A percentile compares a stretch with the other conserved stretches of the same genome.
These are phyloP conservation scores for Paecilomyces dactylethromorphus DNA, from an alignment of 2,329 filamentous ascomycete species.

Conservation along the genomic window DNA sequence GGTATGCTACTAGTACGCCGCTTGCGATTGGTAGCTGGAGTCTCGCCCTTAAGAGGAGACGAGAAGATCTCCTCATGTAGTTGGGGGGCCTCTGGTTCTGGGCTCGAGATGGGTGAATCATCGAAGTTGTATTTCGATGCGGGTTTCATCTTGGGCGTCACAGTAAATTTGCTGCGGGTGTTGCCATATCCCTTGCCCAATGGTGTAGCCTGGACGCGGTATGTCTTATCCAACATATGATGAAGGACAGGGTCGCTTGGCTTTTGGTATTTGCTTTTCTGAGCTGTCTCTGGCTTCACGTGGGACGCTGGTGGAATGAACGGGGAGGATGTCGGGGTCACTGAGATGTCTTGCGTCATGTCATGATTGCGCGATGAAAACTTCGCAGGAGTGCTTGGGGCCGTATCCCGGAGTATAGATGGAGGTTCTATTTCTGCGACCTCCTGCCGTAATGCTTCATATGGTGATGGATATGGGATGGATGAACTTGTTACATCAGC, in stretches of 20 bases:
- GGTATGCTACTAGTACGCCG: slow-evolving; percentile 32
- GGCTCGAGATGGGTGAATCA: slow-evolving; percentile 60
- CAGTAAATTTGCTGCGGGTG: slow-evolving; percentile 23
- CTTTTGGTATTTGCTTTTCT: slow-evolving; percentile 32
- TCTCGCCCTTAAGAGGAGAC: slow-evolving; percentile 54
- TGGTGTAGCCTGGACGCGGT: slow-evolving; percentile 87
- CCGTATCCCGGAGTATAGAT: slow-evolving; percentile 27
- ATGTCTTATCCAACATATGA: slow-evolving; percentile 90
- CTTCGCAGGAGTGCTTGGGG: slow-evolving; percentile 30
- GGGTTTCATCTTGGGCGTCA: slow-evolving; percentile 23
- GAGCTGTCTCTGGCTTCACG: slow-evolving; percentile 31
- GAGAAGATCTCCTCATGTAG: slow-evolving; percentile 80
- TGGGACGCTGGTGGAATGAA: slow-evolving; percentile 48
- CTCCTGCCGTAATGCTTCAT: slow-evolving; percentile 65
- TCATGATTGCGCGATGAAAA: slow-evolving; percentile 15
- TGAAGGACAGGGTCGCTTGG: slow-evolving; percentile 70
- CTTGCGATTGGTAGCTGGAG: slow-evolving; percentile 36
- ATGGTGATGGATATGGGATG: slow-evolving; percentile 63
- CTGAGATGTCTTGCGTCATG: slow-evolving; percentile 46
- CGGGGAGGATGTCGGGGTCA: slow-evolving; percentile 55
- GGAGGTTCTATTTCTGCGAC: slow-evolving; percentile 44
- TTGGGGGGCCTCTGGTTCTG: slow-evolving; percentile 73
- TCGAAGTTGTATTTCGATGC: slow-evolving; percentile 22
- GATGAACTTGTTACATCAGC: slow-evolving; percentile 36
- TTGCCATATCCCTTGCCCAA: slow-evolving; percentile 48